Evolutionary conservation across 108 stramenopile species (phyloP).

Genomic region (Nitzschia palea): DNA sequence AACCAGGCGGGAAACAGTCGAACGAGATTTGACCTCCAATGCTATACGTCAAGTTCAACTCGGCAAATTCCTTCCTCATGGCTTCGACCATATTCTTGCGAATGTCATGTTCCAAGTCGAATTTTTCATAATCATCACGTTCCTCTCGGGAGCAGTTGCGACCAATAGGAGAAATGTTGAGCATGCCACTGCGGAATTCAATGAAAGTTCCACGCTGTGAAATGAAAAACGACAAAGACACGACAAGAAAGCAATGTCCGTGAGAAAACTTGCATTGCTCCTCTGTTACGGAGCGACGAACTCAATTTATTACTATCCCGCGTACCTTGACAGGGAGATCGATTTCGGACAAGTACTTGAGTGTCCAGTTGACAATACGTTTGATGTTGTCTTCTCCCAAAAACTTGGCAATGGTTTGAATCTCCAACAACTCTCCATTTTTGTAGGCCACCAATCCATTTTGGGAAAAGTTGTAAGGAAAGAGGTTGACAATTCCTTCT

Average conservation of each 20-base stretch:
- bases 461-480: constrained; percentile 98
- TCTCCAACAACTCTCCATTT: constrained; percentile 75
- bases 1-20: constrained; percentile 96
- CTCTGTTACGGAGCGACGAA: too few relatives aligned
- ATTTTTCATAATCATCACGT: constrained; percentile 97
- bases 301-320: too few relatives aligned
- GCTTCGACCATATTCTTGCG: constrained; percentile 92
- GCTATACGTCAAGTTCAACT: constrained; percentile 89
- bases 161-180: constrained; percentile 98
- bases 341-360: constrained; percentile 86
- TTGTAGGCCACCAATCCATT: constrained; percentile 99
- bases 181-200: constrained; percentile 98
- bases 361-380: constrained; percentile 93
- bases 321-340: constrained; percentile 95
- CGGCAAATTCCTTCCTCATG: constrained; percentile 91
- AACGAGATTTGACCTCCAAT: constrained; percentile 99
- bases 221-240: not conserved
- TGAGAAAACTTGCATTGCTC: too few relatives aligned
- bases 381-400: constrained; percentile 98
- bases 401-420: constrained; percentile 86
- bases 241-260: not conserved
- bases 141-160: constrained; percentile 97
- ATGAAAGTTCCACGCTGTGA: constrained; percentile 95
- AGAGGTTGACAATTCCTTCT: constrained; percentile 74
- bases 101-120: constrained; percentile 82